phyloP scores from a whole-genome alignment of 495 filamentous ascomycete species.

The Hypomontagnella monticulosa region DNA sequence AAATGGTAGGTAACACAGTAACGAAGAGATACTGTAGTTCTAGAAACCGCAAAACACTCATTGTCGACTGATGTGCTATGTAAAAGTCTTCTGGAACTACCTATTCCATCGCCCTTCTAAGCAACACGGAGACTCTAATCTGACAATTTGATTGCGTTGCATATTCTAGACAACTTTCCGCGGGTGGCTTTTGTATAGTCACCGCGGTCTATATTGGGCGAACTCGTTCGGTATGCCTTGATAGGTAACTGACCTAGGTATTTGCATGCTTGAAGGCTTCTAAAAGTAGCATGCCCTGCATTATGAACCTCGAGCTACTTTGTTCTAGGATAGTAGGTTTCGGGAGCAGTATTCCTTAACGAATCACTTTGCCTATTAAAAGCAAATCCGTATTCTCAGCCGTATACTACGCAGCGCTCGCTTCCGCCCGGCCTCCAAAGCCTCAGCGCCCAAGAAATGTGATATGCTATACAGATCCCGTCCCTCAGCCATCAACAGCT shows the following conservation, averaged over 20 bases:
- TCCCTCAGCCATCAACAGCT: no score
- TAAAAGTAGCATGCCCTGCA: no score
- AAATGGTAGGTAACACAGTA: slow-evolving; percentile 5
- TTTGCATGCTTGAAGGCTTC: no score
- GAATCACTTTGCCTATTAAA: no score
- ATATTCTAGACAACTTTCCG: slow-evolving; percentile 19
- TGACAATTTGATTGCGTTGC: slow-evolving; percentile 21
- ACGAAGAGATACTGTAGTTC: slow-evolving; percentile 13
- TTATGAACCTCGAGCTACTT: no score
- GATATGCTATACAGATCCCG: no score
- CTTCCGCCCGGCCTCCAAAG: no score
- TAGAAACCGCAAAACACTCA: not conserved
- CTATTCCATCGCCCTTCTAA: slow-evolving; percentile 29
- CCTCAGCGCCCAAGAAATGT: no score
- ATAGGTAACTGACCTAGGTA: not conserved
- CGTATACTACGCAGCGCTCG: no score
- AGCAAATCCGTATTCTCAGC: no score
- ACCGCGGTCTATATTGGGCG: slow-evolving; percentile 3
- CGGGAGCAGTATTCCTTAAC: no score
- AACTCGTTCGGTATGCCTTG: not conserved
- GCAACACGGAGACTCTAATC: slow-evolving; percentile 23
- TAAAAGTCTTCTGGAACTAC: slow-evolving; percentile 2
- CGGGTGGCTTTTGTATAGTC: not conserved
- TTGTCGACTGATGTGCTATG: not conserved
- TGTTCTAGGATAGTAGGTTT: no score